Percentiles rank a stretch among this genome's conserved stretches.
phyloP scores from a whole-genome alignment of 495 filamentous ascomycete genomes.

The Alectoria sarmentosa region DNA sequence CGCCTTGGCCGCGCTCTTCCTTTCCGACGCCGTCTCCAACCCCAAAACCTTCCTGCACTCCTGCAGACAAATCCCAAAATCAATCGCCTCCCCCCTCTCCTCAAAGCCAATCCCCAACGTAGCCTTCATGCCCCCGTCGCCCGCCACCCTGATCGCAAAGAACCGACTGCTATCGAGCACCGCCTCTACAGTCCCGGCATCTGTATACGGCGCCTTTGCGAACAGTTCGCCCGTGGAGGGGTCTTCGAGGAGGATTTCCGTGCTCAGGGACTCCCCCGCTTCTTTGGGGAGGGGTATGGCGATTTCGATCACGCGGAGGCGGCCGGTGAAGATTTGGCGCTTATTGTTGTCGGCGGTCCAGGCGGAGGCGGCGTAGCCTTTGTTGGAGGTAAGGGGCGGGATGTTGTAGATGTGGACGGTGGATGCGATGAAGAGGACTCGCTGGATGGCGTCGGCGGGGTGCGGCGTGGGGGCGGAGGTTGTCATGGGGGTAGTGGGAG shows the following conservation, averaged over 20 bases:
- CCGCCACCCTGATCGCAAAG: conserved; percentile 71
- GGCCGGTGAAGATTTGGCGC: conserved; percentile 73
- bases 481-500: background rate
- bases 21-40: conserved; percentile 26
- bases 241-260: conserved; percentile 71
- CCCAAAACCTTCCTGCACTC: conserved; percentile 57
- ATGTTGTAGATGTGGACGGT: conserved; percentile 75
- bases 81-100: conserved; percentile 73
- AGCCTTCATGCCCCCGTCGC: conserved; percentile 60
- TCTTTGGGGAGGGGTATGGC: conserved; percentile 39
- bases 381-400: conserved; percentile 60
- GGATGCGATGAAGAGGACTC: conserved; percentile 63
- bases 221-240: conserved; percentile 61
- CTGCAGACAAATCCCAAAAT: conserved; percentile 72
- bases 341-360: conserved; percentile 67
- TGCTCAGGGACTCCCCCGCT: conserved; percentile 48
- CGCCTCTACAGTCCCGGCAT: conserved; percentile 53
- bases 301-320: conserved; percentile 72
- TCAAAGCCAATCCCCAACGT: conserved; percentile 79
- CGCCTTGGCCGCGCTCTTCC: conserved; percentile 26
- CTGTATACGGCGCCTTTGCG: conserved; percentile 68
- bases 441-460: conserved; percentile 64
- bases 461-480: conserved; percentile 6
- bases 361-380: conserved; percentile 62
- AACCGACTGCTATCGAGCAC: conserved; percentile 68